Evolutionary conservation across 179 eudicot species (phyloP).

Genomic region (Drosera spatulata): DNA sequence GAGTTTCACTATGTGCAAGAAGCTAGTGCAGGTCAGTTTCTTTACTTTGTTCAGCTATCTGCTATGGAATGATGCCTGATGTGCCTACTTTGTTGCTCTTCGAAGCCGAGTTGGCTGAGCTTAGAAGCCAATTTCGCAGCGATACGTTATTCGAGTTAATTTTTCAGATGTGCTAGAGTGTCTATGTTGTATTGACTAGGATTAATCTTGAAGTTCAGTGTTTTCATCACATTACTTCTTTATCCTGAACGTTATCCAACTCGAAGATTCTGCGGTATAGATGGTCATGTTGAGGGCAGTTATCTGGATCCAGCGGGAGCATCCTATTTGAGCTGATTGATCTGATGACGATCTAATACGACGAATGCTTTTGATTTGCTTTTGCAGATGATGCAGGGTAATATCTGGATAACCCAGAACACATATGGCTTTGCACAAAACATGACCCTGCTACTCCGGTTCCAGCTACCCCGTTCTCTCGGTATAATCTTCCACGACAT

Average conservation of each 20-base stretch:
- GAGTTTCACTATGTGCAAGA: conserved; percentile 70
- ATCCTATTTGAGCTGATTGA: conserved; percentile 16
- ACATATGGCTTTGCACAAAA: conserved; percentile 62
- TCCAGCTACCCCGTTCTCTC: conserved; percentile 47
- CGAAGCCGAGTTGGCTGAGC: too few species aligned
- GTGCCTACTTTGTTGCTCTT: conserved; percentile 9
- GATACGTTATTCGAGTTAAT: too few species aligned
- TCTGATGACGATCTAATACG: conserved; percentile 26
- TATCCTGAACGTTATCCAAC: too few species aligned
- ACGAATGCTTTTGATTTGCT: conserved; percentile 18
- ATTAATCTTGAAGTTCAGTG: too few species aligned
- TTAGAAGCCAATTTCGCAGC: too few species aligned
- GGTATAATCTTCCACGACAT: conserved; percentile 23
- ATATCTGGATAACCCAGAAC: conserved; percentile 63
- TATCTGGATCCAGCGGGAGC: too few species aligned
- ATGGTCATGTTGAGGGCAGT: too few species aligned
- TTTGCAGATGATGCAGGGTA: conserved; percentile 85
- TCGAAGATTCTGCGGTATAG: too few species aligned
- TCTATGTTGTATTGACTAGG: too few species aligned
- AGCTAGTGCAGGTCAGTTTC: conserved; percentile 61
- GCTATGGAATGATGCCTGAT: too few species aligned
- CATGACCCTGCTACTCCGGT: conserved; percentile 61
- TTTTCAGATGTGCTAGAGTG: too few species aligned
- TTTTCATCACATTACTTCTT: too few species aligned
- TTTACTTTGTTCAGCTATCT: not conserved